These are phyloP conservation scores for Pyrenophora seminiperda DNA, from an alignment of 2,329 filamentous ascomycete genomes.

Conservation along the genomic window DNA sequence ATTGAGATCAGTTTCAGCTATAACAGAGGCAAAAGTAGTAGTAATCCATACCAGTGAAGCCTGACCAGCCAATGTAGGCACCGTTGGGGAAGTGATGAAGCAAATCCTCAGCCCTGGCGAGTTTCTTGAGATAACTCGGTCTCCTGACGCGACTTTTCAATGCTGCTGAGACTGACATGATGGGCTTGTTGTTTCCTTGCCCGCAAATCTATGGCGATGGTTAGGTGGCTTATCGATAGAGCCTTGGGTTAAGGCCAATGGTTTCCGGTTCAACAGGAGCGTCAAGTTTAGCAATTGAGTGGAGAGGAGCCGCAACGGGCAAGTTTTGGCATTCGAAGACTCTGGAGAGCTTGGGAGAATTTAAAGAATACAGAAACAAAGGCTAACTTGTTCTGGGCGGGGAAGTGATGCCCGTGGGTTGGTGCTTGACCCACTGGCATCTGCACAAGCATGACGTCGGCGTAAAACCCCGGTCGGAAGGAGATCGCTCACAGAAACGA, in stretches of 20 bases:
- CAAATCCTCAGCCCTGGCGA: constrained; percentile 78
- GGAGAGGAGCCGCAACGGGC: constrained; percentile 18
- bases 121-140: constrained; percentile 78
- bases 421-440: constrained; percentile 18
- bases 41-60: constrained; percentile 75
- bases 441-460: constrained; percentile 23
- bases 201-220: not conserved
- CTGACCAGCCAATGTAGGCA: constrained; percentile 88
- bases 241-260: not conserved
- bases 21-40: too few relatives aligned
- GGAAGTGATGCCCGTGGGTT: constrained; percentile 17
- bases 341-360: constrained; percentile 10
- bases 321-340: not conserved
- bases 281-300: constrained; percentile 7
- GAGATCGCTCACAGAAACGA: constrained; percentile 1
- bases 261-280: constrained; percentile 5
- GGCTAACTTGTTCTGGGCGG: constrained; percentile 17
- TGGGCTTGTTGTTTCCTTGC: not conserved
- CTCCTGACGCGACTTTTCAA: constrained; percentile 76
- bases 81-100: constrained; percentile 81
- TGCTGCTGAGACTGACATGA: constrained; percentile 68
- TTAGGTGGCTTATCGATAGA: constrained; percentile 18
- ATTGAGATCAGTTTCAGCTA: too few relatives aligned
- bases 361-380: constrained; percentile 13
- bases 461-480: constrained; percentile 16